Base-by-base conservation (phyloP, 1,284 basidiomycete genomes). In the Irpex rosettiformis region DNA sequence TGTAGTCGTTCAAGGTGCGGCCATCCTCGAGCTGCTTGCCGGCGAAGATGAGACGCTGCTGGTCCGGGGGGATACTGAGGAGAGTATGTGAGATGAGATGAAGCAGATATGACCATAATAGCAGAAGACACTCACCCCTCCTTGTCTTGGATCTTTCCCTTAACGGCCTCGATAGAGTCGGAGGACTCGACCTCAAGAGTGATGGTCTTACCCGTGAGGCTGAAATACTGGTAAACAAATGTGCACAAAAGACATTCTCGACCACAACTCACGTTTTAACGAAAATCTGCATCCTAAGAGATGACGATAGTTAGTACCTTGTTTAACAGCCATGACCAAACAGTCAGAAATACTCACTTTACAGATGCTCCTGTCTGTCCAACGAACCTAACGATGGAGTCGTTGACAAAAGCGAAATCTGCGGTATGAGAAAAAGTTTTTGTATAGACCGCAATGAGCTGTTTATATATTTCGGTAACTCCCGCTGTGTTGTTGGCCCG, bases 161-260 rank as follows among this genome's bases (percentile, higher is more conserved):
- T 95, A 79, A 96, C 94, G 84, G 96, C 96, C 83, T 98, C 94
- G 78, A 97, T 96, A 64, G 95, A 96, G 81, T 96, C 94, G 62
- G 91, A 94, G 64, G 93, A 94, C 79, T 96, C 94, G 65, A 96
- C 94, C 84, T 97, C 94, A 73, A 96, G 91, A 70, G 94, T 96
- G 83, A 97, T 96, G 66, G 94, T 97, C 84, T 98, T 98, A 75
- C 96, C 96, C 82, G 96, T 98, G 67, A 98, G 92, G 84, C 92
- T 94, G 70, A 16, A 43, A 49, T 27, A 13, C 25, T 13, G 28
- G 27, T n/a, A 24, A 49, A 21, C 24, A 43, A 60, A 54, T 62
- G 37, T 49, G 51, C 7, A 16, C 11, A 10, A 33, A 29, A 24
- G 5, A 33, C 30, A 52, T 22, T 25, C 24, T 27, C 40, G 25